Evolutionary conservation across 2,329 filamentous ascomycete species (phyloP).

Genomic region (Aspergillus proliferans): DNA sequence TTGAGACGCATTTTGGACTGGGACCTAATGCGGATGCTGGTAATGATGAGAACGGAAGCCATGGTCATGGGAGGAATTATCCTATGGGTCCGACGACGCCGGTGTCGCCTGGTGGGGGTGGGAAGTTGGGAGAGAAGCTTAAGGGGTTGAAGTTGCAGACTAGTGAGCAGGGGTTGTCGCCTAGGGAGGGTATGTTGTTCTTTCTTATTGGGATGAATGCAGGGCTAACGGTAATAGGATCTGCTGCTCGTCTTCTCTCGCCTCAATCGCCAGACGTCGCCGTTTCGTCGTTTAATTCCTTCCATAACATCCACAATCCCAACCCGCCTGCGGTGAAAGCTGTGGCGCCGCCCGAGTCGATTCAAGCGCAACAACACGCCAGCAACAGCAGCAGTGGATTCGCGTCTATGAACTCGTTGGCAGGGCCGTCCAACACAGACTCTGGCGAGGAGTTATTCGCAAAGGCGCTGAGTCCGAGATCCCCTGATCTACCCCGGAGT

Average conservation of each 20-base stretch:
- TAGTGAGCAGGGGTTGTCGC: conserved; percentile 57
- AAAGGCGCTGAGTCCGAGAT: conserved; percentile 76
- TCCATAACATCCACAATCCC: conserved; percentile 42
- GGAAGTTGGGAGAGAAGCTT: conserved; percentile 70
- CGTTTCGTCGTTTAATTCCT: conserved; percentile 56
- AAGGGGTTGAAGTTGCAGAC: conserved; percentile 73
- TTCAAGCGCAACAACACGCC: conserved; percentile 31
- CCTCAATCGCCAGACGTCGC: conserved; percentile 59
- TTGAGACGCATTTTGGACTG: conserved; percentile 72
- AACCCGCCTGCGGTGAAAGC: conserved; percentile 22
- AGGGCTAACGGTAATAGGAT: no score
- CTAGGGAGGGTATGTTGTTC: conserved; percentile 37
- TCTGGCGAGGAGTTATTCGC: conserved; percentile 80
- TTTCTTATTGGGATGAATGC: background rate
- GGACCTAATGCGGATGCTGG: conserved; percentile 29
- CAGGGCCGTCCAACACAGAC: conserved; percentile 37
- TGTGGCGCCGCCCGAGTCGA: conserved; percentile 31
- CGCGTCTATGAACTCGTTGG: conserved; percentile 27
- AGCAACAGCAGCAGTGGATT: conserved; percentile 16
- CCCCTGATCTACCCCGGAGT: conserved; percentile 77
- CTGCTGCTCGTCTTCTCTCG: conserved; percentile 46
- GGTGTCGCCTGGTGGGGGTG: conserved; percentile 54
- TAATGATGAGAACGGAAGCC: conserved; percentile 19
- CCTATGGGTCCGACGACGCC: conserved; percentile 50
- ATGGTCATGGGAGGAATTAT: conserved; percentile 18